phyloP scores from a whole-genome alignment of 1,284 basidiomycete genomes.

The Amylostereum chailletii region DNA sequence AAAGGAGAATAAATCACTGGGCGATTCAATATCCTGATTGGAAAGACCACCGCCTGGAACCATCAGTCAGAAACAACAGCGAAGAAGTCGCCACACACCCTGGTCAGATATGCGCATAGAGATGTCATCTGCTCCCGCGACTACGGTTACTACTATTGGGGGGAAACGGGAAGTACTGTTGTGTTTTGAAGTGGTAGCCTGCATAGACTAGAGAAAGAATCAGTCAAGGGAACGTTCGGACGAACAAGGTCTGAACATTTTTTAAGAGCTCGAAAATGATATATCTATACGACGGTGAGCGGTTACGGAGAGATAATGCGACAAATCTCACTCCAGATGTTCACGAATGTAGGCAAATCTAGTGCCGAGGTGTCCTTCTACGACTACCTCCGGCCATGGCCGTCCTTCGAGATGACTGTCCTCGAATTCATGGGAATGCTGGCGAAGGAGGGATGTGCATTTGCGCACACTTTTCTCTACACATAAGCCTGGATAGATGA shows the following conservation, averaged over 20 bases:
- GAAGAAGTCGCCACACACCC: conserved; percentile 33
- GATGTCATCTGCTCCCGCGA: conserved; percentile 63
- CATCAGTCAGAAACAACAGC: no score
- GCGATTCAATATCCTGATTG: conserved; percentile 42
- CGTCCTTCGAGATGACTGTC: conserved; percentile 18
- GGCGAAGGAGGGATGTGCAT: conserved; percentile 53
- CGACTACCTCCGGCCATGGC: conserved; percentile 55
- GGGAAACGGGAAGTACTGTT: conserved; percentile 33
- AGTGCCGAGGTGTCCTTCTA: conserved; percentile 69
- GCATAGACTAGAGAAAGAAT: conserved; percentile 45
- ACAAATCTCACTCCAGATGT: conserved; percentile 64
- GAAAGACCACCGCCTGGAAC: conserved; percentile 60
- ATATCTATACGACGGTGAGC: conserved; percentile 42
- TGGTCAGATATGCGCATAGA: conserved; percentile 80
- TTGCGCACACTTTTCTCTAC: conserved; percentile 65
- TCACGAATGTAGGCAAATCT: conserved; percentile 83
- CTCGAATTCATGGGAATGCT: conserved; percentile 32
- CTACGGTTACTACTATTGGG: conserved; percentile 64
- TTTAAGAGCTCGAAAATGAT: conserved; percentile 86
- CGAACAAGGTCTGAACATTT: conserved; percentile 42
- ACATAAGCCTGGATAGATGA: conserved; percentile 74
- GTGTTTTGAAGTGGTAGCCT: conserved; percentile 50
- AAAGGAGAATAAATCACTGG: conserved; percentile 75
- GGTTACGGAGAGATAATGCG: not conserved
- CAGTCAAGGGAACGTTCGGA: not conserved